Base-by-base conservation (phyloP, 164 flowering plant species). In the Taxillus chinensis region DNA sequence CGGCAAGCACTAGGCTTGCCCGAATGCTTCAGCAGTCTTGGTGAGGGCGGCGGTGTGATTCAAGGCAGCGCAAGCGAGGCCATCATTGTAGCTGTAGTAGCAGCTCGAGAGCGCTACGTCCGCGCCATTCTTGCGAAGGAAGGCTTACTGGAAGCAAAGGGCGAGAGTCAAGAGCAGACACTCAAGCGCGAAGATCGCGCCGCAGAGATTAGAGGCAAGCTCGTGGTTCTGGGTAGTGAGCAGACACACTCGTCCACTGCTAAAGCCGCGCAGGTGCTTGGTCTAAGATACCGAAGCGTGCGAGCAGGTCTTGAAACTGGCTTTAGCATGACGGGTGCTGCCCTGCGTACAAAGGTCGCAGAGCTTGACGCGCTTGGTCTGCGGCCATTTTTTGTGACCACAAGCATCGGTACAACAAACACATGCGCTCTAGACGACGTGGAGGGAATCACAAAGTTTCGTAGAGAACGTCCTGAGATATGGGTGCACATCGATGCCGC, bases 401-500 rank as follows among this genome's bases (percentile, higher is more conserved):
- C 70, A 0, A 84, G 82, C 0, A 69, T 81, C 37, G 92, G 92
- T 55, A 79, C 89, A 1, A 86, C 92, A 5, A 74, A 83, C 5
- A 77, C 85, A 3, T 69, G 59, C 9, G 62, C 43, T 16, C 77
- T 86, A 5, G 74, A 74, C 6, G 68, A 75, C 14, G 79, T 81
- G 65, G 87, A 83, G 1, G 62, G n/a, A 0, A 68, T 59, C n/a
- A n/a, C n/a, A n/a, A n/a, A n/a, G n/a, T n/a, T n/a, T n/a, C n/a
- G n/a, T n/a, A n/a, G n/a, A n/a, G n/a, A n/a, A n/a, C n/a, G n/a
- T 0, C 71, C 64, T 41, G 73, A 73, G 39, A 65, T 77, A 11
- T 86, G 92, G 92, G 55, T 82, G 41, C 92, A 84, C 64, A 83
- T 86, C 39, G 89, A 86, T 56, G 88, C 83, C 4, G 90, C 87